Evolutionary conservation across 208 protist species (phyloP).

Genomic region (Blechomonas ayalai): DNA sequence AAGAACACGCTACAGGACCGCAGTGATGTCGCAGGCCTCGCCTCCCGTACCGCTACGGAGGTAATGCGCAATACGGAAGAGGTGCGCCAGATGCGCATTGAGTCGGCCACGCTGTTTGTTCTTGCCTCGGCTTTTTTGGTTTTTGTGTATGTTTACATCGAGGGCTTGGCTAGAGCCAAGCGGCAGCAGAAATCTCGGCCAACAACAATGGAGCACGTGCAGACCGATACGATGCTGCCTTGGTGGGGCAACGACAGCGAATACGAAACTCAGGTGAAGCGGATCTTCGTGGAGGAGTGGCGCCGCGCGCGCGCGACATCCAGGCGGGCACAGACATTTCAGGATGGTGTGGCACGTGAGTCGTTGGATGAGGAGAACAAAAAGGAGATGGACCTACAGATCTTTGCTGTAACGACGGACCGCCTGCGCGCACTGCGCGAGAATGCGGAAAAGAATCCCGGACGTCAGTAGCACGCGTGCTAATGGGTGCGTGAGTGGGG

Average conservation of each 20-base stretch:
- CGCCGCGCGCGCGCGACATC: constrained; percentile 56
- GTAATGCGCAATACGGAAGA: constrained; percentile 84
- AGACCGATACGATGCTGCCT: constrained; percentile 77
- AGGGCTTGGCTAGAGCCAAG: constrained; percentile 42
- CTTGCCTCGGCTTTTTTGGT: constrained; percentile 39
- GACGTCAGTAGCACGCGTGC: constrained; percentile 20
- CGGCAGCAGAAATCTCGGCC: constrained; percentile 40
- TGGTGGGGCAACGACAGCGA: constrained; percentile 87
- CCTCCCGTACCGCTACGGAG: constrained; percentile 64
- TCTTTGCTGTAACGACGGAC: constrained; percentile 79
- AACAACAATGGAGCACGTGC: constrained; percentile 54
- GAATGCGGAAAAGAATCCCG: constrained; percentile 48
- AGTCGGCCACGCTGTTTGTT: constrained; percentile 49
- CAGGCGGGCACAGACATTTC: constrained; percentile 52
- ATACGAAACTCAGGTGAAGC: constrained; percentile 86
- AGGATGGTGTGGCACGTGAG: constrained; percentile 72
- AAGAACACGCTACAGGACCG: constrained; percentile 71
- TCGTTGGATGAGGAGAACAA: constrained; percentile 63
- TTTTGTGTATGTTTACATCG: constrained; percentile 53
- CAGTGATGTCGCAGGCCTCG: constrained; percentile 63
- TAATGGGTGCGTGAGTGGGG: not conserved
- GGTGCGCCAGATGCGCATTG: constrained; percentile 47
- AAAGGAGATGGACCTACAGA: constrained; percentile 74
- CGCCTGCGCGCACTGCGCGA: constrained; percentile 66
- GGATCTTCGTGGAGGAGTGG: constrained; percentile 87